Evolutionary conservation across 306 rosid species (phyloP), one percentile per base, ranked within the genome.

Genomic region (Coriaria nepalensis): DNA sequence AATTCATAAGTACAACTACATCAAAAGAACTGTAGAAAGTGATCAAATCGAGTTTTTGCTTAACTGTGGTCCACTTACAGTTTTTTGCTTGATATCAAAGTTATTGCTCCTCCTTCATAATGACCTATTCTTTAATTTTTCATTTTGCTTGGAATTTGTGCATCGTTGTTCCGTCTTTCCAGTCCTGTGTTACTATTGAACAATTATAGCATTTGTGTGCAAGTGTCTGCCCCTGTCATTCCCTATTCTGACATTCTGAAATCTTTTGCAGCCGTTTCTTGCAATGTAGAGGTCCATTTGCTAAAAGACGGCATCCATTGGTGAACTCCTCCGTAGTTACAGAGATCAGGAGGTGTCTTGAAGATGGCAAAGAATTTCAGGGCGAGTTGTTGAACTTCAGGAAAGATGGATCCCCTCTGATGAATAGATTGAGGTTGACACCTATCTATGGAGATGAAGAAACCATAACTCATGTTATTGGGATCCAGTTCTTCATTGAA

Each of bases 251-350:
- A 52, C 29, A 52, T 54, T 64, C 40, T 40, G 40, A 55, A 35
- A 49, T 53, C 57, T 73, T 68, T 70, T 70, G 49, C 96, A 92
- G 98, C 66, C 98, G 98, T 37, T 92, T 92, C 73, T 68, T 92
- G 83, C 98, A 92, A 64, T 82, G 90, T 77, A 82, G 98, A 60
- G 98, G 98, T 46, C 98, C 98, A 35, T 92, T 82, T 62, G 94
- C 98, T 40, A 92, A 92, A 66, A 75, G 98, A 77, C 73, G 98
- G 71, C 98, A 92, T 63, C 87, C 94, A 36, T 70, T 85, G 69
- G 96, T 92, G 56, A 87, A 92, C 65, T 82, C 96, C 7, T 55
- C 80, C 5, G 81, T 92, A 50, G 76, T 92, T 71, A 65, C 88
- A 57, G 94, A 92, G 62, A 92, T 92, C 36, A 82, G 90, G 68